A percentile compares a stretch with the other conserved stretches of the same genome.
phyloP scores from a whole-genome alignment of 441 rosid species.

The Erodium moschatum region DNA sequence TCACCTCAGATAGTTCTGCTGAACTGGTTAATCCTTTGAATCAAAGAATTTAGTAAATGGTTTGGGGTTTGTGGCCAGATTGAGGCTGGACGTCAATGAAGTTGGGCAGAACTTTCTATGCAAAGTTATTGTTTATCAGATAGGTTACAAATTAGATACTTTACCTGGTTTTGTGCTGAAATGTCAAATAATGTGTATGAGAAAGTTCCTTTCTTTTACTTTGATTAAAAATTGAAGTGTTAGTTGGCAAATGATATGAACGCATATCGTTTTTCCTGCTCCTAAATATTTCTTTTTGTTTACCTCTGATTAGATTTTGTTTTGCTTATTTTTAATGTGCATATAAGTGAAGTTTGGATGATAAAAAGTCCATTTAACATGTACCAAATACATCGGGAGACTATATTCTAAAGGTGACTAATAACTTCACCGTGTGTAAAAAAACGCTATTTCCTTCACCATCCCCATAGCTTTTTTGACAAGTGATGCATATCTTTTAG shows the following conservation, averaged over 20 bases:
- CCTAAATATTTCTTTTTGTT: neutral
- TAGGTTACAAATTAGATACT: neutral
- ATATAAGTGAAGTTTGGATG: neutral
- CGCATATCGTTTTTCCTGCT: neutral
- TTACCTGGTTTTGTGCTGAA: slow-evolving; percentile 1
- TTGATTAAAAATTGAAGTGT: neutral
- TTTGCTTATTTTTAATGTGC: neutral
- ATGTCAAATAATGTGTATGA: neutral
- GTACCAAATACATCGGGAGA: neutral
- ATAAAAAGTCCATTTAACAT: neutral
- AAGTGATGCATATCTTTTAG: neutral
- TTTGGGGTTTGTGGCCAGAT: neutral
- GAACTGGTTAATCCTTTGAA: neutral
- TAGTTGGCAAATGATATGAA: neutral
- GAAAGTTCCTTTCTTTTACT: neutral
- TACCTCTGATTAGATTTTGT: neutral
- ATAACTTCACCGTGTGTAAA: neutral
- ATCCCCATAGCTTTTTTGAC: neutral
- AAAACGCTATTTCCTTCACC: neutral
- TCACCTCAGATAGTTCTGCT: neutral
- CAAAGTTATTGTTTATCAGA: neutral
- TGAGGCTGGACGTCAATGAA: neutral
- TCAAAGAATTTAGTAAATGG: neutral
- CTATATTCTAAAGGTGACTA: neutral
- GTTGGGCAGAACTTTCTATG: neutral